phyloP scores from a whole-genome alignment of 2,329 filamentous ascomycete species.

The Pseudogymnoascus sp. region DNA sequence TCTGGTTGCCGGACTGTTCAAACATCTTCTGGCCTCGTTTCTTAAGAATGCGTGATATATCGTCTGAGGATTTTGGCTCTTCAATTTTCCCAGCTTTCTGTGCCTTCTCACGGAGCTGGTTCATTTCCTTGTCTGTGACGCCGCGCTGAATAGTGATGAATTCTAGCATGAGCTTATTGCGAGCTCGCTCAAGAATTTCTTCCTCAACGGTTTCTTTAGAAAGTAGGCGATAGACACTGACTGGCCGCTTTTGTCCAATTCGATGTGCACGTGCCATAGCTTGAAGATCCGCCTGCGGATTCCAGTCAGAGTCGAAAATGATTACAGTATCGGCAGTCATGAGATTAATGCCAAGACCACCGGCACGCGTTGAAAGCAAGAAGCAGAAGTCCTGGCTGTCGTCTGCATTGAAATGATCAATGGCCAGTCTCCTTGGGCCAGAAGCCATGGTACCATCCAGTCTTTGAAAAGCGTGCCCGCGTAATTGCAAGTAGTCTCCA shows the following conservation, averaged over 20 bases:
- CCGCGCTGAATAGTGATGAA: conserved; percentile 96
- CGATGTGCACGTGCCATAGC: conserved; percentile 98
- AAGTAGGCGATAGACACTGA: conserved; percentile 92
- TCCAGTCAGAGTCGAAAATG: conserved; percentile 98
- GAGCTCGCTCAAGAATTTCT: conserved; percentile 89
- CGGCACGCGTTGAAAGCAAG: conserved; percentile 86
- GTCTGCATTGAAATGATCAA: conserved; percentile 97
- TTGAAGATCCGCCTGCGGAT: conserved; percentile 94
- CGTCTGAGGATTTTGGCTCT: conserved; percentile 84
- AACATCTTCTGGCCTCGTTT: conserved; percentile 99
- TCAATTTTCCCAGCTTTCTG: conserved; percentile 71
- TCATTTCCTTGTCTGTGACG: conserved; percentile 87
- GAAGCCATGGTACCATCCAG: conserved; percentile 93
- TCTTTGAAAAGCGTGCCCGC: conserved; percentile 92
- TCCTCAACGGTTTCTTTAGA: conserved; percentile 98
- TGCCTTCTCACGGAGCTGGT: conserved; percentile 66
- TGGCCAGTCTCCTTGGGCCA: conserved; percentile 80
- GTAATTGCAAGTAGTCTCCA: conserved; percentile 84
- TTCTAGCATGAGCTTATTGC: conserved; percentile 95
- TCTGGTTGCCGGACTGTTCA: conserved; percentile 92
- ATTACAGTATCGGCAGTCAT: conserved; percentile 99
- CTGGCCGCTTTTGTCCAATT: conserved; percentile 92
- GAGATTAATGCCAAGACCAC: conserved; percentile 95
- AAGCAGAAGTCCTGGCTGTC: conserved; percentile 96
- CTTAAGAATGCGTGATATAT: conserved; percentile 94